Percentiles rank a stretch among this genome's conserved stretches.
Evolutionary conservation across 768 basidiomycete species (phyloP).

Genomic region (Rhizopogon vesiculosus): DNA sequence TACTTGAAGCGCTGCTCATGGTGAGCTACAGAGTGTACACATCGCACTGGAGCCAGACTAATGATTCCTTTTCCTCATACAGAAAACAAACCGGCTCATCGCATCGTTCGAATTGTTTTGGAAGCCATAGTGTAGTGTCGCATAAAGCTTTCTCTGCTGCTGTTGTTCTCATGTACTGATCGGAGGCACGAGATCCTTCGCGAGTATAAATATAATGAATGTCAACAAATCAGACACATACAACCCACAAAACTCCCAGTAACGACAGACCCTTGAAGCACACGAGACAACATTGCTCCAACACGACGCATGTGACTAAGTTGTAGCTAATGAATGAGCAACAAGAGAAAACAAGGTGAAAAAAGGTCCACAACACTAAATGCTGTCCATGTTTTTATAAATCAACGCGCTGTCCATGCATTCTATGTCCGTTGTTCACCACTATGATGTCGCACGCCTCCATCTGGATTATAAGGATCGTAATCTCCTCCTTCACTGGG

Average conservation of each 20-base stretch:
- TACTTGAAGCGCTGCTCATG: background rate
- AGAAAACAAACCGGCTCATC: no score
- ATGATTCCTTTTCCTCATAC: background rate
- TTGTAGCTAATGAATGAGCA: slow-evolving; percentile 1
- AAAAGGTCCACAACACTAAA: background rate
- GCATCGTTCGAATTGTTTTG: no score
- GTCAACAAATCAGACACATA: background rate
- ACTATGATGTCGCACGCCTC: background rate
- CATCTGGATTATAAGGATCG: slow-evolving; percentile 5
- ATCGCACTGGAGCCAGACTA: no score
- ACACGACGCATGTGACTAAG: background rate
- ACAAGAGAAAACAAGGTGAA: background rate
- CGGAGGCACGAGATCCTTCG: no score
- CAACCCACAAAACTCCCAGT: background rate
- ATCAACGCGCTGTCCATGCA: background rate
- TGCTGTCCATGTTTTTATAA: background rate
- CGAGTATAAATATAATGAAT: background rate
- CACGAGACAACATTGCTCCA: background rate
- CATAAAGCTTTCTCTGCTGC: no score
- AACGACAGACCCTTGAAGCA: background rate
- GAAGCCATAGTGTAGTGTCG: no score
- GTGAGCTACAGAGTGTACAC: background rate
- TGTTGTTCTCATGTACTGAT: no score
- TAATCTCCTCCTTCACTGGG: slow-evolving; percentile 1
- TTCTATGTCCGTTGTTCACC: background rate